These are phyloP conservation scores for Cupressus sempervirens DNA, from an alignment of 75 land plant genomes.

Conservation along the genomic window DNA sequence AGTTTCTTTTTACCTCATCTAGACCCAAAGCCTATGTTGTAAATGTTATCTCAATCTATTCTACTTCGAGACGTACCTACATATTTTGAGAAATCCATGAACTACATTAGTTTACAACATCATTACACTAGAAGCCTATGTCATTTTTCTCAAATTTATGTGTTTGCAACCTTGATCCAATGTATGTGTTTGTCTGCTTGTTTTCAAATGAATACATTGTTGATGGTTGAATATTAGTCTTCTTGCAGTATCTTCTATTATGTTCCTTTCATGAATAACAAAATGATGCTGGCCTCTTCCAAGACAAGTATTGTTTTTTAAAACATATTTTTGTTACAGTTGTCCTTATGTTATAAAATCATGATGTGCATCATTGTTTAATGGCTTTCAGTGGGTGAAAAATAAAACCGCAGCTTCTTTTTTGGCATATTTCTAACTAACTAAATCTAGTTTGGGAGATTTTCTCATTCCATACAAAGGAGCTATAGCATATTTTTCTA, in stretches of 20 bases:
- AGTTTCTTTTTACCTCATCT: too few species aligned
- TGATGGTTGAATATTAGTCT: background rate
- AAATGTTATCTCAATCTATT: too few species aligned
- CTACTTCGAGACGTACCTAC: too few species aligned
- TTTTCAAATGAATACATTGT: background rate
- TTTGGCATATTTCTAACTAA: background rate
- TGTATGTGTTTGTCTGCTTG: background rate
- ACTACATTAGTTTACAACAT: too few species aligned
- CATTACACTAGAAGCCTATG: too few species aligned
- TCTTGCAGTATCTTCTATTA: background rate
- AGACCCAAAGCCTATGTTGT: too few species aligned
- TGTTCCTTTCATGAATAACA: background rate
- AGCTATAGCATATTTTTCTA: too few species aligned
- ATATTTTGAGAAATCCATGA: too few species aligned
- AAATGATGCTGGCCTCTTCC: background rate
- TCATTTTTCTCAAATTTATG: too few species aligned
- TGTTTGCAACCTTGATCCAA: too few species aligned
- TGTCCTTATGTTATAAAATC: background rate
- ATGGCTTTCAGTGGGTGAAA: too few species aligned
- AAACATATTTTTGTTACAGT: background rate
- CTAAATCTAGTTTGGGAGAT: background rate
- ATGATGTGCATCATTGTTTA: background rate
- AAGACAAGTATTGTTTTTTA: background rate
- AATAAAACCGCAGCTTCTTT: background rate
- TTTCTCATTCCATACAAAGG: background rate